Evolutionary conservation across 1,139 yeast species (phyloP), one percentile per base, ranked within the genome.

Genomic region (Saccharomyces hybrid): DNA sequence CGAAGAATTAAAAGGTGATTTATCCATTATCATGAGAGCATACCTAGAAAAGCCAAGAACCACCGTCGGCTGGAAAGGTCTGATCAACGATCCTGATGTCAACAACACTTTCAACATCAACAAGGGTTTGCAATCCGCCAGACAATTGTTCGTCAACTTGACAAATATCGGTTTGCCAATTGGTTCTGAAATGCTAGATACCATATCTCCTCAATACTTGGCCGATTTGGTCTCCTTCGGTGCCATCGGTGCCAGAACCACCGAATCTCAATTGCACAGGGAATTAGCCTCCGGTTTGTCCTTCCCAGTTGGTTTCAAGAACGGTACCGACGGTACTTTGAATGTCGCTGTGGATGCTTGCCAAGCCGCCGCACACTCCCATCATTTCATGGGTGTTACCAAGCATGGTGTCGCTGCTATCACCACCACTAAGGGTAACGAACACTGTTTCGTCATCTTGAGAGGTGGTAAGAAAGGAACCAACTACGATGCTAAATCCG

Each of bases 61-160:
- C 59, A 93, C 98, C 31, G 98, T 93, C 54, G 99, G 99, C 61
- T 93, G 99, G 99, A 93, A 93, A 76, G 99, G 99, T 61, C 78
- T 93, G 68, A 90, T 93, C 70, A 93, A 93, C 72, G 99, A 93
- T 72, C 99, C 99, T 47, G 96, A 90, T 69, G 83, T 91, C 60
- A 91, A 93, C 75, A 86, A 88, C 67, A 79, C 96, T 52, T 93
- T 86, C 81, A 88, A 91, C 72, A 93, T 93, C 73, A 93, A 93
- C 81, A 89, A 91, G 75, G 99, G 99, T 66, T 78, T 93, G 65
- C 82, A 90, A 68, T 82, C 88, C 51, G 83, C 97, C 13, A 83
- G 99, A 75, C 83, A 87, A 69, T 80, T 93, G 70, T 93, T 88
- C 73, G 83, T 83, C 52, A 90, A 90, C 60, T 79, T 93, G 70